Base-by-base conservation (phyloP, 331 rosid genomes). In the Erythrophleum ivorense region DNA sequence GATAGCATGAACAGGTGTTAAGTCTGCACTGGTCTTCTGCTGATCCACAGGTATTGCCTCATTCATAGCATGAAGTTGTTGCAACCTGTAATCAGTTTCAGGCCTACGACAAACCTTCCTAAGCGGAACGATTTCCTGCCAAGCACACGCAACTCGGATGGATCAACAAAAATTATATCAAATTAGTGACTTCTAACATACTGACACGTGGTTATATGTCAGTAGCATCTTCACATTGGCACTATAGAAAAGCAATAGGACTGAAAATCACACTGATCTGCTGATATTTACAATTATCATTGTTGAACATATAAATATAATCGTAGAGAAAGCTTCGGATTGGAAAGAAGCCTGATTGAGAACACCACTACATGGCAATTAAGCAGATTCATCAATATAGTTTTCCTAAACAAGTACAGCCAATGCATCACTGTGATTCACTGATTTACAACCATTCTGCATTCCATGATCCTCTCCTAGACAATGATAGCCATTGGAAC, bases 21-120 rank as follows among this genome's bases (percentile, higher is more conserved):
- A 60, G 78, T 91, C 94, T 84, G 67, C 57, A 82, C 80, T 33
- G 58, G 60, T 80, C 80, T 82, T 93, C 68, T 77, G 92, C 73
- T 89, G 94, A 81, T 95, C 98, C 3, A 66, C 73, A 2, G 90
- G 81, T 19, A 85, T 82, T 60, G 91, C 86, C 73, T 90, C 96
- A 55, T 84, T 93, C 76, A 84, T 87, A 1, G 97, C 97, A 79
- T 91, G 97, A 76, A 96, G 98, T 83, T 94, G 99, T 38, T 91
- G 99, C 86, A 96, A 79, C 77, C 99, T 85, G 86, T 91, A 90
- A 77, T 96, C 99, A 1, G 97, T 92, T 86, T 96, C 99, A 0
- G 99, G 99, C 84, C 98, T 78, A 31, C 99, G 99, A 59, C 99
- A 96, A 75, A 96, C 90, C 89, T 96, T 96, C 86, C 97, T 82